A percentile compares a stretch with the other conserved stretches of the same genome.
phyloP scores from a whole-genome alignment of 305 asterid species.

The Fraxinus greggii region DNA sequence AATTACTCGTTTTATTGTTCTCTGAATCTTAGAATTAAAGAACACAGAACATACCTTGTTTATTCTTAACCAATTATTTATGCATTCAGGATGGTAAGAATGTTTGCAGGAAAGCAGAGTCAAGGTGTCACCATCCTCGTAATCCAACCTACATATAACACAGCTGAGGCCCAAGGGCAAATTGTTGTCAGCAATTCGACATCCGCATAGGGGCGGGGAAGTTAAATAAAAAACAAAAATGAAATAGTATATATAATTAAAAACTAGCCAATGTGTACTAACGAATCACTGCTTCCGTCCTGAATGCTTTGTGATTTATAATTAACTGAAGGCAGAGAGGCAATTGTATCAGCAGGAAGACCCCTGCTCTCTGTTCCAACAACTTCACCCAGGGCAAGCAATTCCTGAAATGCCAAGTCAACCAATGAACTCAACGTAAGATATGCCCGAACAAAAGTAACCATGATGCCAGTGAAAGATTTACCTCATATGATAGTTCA shows the following conservation, averaged over 20 bases:
- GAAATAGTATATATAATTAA: conserved; percentile 8
- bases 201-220: background rate
- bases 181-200: conserved; percentile 12
- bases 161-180: conserved; percentile 48
- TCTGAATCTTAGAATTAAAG: background rate
- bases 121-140: conserved; percentile 79
- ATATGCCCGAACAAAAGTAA: conserved; percentile 18
- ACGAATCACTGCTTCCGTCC: conserved; percentile 71
- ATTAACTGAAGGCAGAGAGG: conserved; percentile 66
- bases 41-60: conserved; percentile 57
- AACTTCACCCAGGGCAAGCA: conserved; percentile 84
- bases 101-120: conserved; percentile 86
- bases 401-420: conserved; percentile 53
- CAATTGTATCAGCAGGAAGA: conserved; percentile 74
- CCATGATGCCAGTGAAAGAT: background rate
- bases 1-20: background rate
- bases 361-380: conserved; percentile 94
- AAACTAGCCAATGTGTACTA: conserved; percentile 33
- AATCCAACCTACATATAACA: conserved; percentile 88
- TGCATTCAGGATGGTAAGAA: conserved; percentile 77
- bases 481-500: conserved; percentile 86
- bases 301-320: conserved; percentile 52
- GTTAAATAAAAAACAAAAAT: background rate
- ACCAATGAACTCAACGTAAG: conserved; percentile 9
- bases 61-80: conserved; percentile 75